These are phyloP conservation scores for Salvia sclarea DNA, from an alignment of 305 asterid species.

Conservation along the genomic window DNA sequence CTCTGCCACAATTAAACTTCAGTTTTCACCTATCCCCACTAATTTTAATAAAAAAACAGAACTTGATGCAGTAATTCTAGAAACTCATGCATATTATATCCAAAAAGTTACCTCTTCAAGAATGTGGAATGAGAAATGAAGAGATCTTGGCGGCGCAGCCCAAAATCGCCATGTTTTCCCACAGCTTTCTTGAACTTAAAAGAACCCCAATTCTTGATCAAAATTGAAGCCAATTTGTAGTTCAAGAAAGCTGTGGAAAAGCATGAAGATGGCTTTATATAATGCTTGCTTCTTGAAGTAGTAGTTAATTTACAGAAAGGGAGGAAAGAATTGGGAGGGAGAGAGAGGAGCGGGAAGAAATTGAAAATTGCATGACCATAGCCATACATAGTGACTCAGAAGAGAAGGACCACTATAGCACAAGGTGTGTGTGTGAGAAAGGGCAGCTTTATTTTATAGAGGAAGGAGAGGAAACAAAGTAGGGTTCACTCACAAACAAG, in stretches of 20 bases:
- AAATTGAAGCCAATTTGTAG: slow-evolving; percentile 51
- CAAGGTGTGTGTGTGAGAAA: slow-evolving; percentile 22
- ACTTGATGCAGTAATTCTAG: neutral
- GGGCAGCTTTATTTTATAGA: slow-evolving; percentile 51
- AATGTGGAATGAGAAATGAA: neutral
- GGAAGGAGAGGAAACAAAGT: slow-evolving; percentile 37
- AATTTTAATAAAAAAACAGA: neutral
- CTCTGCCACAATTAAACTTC: slow-evolving; percentile 32
- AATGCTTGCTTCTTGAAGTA: no score
- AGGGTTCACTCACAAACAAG: slow-evolving; percentile 55
- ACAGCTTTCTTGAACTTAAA: slow-evolving; percentile 47
- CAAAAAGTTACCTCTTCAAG: neutral
- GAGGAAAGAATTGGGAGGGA: neutral
- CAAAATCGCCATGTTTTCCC: slow-evolving; percentile 43
- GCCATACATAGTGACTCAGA: slow-evolving; percentile 43
- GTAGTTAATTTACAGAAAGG: no score
- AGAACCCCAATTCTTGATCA: neutral
- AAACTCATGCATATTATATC: neutral
- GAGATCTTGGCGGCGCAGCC: slow-evolving; percentile 21
- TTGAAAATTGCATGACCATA: slow-evolving; percentile 41
- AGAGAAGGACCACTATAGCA: slow-evolving; percentile 58
- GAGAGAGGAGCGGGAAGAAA: slow-evolving; percentile 29
- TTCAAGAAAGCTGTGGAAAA: slow-evolving; percentile 99
- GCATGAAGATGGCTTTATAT: slow-evolving; percentile 60
- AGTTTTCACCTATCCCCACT: slow-evolving; percentile 24